Percentiles rank a stretch among this genome's conserved stretches.
These are phyloP conservation scores for Boletus rubropictus DNA, from an alignment of 768 basidiomycete genomes.

Conservation along the genomic window DNA sequence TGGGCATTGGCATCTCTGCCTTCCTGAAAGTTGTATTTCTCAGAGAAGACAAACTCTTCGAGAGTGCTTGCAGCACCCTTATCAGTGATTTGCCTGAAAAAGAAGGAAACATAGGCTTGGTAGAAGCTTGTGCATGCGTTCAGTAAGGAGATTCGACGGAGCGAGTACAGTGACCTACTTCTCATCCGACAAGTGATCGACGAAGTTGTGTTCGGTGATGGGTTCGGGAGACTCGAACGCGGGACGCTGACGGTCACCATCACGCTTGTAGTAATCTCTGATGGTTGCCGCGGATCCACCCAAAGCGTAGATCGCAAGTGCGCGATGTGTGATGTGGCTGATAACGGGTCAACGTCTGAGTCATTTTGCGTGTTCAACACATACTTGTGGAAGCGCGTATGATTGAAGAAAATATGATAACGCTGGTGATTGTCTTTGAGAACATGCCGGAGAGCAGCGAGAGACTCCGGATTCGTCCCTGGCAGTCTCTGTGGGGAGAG, in stretches of 20 bases:
- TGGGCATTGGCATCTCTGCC: conserved; percentile 20
- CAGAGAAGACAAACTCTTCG: conserved; percentile 29
- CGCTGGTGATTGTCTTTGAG: conserved; percentile 46
- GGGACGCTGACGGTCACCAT: conserved; percentile 19
- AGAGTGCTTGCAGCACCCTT: conserved; percentile 14
- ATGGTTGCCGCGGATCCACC: conserved; percentile 23
- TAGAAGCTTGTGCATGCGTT: conserved; percentile 20
- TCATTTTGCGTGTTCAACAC: conserved; percentile 3
- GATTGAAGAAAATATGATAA: conserved; percentile 47
- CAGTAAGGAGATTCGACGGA: neutral
- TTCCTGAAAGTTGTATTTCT: conserved; percentile 22
- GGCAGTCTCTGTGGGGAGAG: conserved; percentile 26
- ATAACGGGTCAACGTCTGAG: neutral
- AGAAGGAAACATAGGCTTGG: conserved; percentile 25
- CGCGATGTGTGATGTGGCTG: conserved; percentile 29
- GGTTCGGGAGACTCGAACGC: conserved; percentile 20
- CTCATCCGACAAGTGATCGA: conserved; percentile 23
- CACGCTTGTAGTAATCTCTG: conserved; percentile 23
- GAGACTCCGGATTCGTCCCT: conserved; percentile 21
- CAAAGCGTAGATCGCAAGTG: conserved; percentile 25
- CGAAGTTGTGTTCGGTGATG: conserved; percentile 23
- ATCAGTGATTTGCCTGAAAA: conserved; percentile 13
- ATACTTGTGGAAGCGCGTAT: conserved; percentile 47
- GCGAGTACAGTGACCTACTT: conserved; percentile 10
- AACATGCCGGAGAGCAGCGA: conserved; percentile 23